Evolutionary conservation across 768 basidiomycete genomes (phyloP), one percentile per base, ranked within the genome.

Genomic region (Suillus spraguei): DNA sequence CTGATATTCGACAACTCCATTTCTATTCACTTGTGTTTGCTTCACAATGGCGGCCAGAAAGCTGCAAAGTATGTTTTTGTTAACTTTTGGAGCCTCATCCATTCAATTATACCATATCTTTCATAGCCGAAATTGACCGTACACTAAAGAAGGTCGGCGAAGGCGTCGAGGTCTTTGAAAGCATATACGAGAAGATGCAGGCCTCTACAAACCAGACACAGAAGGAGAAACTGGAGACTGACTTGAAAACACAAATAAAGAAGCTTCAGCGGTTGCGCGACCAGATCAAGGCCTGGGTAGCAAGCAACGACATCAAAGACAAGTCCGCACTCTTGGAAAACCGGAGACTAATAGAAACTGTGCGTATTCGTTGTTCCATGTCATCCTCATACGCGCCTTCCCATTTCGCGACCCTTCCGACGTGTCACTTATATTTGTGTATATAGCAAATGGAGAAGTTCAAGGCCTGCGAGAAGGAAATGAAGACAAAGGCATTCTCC

Each of bases 401-500:
- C 60, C 33, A 44, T 59, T 67, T 60, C 71, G 63, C 56, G 61
- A 60, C 68, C 20, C 64, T 65, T 33, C 59, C n/a, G 41, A 59
- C 24, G 22, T 39, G 10, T 33, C 10, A 44, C 64, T 63, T 55
- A 65, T 69, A 44, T 41, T 22, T 17, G 52, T 63, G 62, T 74
- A 63, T 65, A 62, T 77, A 99, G 97, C 97, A 99, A 99, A 99
- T 99, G 97, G 97, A 99, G 82, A 96, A 95, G 75, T 99, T 99
- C 87, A 99, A 99, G 72, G 97, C 97, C 28, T 95, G 96, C 79
- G 97, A 99, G 81, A 99, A 99, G 82, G 97, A 99, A 80, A 99
- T 99, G 97, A 99, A 99, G 85, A 99, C 97, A 63, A 99, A 99
- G 77, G 97, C 97, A 0, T 99, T 99, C 79, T 98, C 96, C 22